These are phyloP conservation scores for Straminergon stramineum DNA, from an alignment of 225 moss, liverwort and hornwort genomes.

Conservation along the genomic window DNA sequence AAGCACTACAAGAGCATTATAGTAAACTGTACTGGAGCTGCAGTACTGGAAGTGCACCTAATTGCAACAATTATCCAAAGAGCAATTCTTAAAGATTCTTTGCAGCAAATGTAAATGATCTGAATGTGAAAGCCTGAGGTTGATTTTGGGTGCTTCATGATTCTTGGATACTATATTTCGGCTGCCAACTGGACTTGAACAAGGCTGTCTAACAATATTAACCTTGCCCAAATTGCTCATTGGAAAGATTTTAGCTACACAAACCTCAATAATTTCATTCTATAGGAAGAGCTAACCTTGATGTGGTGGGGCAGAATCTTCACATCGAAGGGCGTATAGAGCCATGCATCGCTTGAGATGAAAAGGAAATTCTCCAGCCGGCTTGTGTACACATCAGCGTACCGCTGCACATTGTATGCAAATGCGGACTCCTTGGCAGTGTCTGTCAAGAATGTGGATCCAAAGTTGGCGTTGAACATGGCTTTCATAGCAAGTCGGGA, in stretches of 20 bases:
- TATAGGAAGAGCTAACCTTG: conserved; percentile 19
- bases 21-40: neutral
- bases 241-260: neutral
- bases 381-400: conserved; percentile 92
- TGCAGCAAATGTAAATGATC: neutral
- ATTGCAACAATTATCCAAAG: neutral
- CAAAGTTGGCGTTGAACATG: conserved; percentile 85
- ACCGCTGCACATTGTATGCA: conserved; percentile 93
- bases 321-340: conserved; percentile 76
- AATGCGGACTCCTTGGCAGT: conserved; percentile 94
- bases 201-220: neutral
- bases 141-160: neutral
- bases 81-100: neutral
- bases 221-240: neutral
- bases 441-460: conserved; percentile 90
- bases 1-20: neutral
- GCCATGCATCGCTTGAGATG: conserved; percentile 78
- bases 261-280: neutral
- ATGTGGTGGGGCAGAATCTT: conserved; percentile 91
- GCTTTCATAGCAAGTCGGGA: conserved; percentile 75
- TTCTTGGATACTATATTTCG: neutral
- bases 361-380: conserved; percentile 76
- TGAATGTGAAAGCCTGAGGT: neutral
- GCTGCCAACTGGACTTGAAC: neutral
- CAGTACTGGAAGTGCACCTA: neutral